Base-by-base conservation (phyloP, 2,329 filamentous ascomycete genomes). In the Alternaria metachromatica region DNA sequence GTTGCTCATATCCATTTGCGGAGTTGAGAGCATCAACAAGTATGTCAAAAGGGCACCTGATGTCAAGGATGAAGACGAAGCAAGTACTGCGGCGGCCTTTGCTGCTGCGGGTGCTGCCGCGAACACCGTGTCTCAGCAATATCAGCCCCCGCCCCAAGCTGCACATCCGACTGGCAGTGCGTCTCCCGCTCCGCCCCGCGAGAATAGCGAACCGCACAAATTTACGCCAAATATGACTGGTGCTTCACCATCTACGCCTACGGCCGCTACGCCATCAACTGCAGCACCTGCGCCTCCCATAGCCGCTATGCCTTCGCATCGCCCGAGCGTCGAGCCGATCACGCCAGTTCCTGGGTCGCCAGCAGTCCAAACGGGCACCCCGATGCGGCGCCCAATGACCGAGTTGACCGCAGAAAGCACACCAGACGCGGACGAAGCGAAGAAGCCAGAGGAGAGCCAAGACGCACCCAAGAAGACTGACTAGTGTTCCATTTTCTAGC, bases 321-420 rank as follows among this genome's bases (percentile, higher is more conserved):
- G 77, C 13, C 77, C 77, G 4, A 80, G 76, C 49, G 77, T 80
- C 3, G 77, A 80, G 64, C 77, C 77, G 3, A 70, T 80, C 2
- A 80, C 77, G 4, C 77, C 77, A 4, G 72, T 78, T 4, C 76
- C 77, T 23, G 76, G 77, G 9, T 78, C 76, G 10, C 77, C 77
- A 33, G 74, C 76, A 6, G 64, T 76, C 9, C 72, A 71, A 44
- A 73, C 64, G n/a, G 70, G 71, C 9, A 70, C 75, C 5, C 69
- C 70, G 9, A 43, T 69, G 13, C 72, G 69, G 23, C 69, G 66
- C 11, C 60, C 72, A 2, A 30, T 70, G 28, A 62, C 65, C 7
- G 72, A 72, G 21, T 63, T 67, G 26, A 64, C 57, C 43, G 62
- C 57, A 33, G 70, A 65, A 21, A 63, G 67, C 28, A 53, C 55